phyloP scores from a whole-genome alignment of 2,329 filamentous ascomycete genomes.

The Coleophoma eucalyptorum region DNA sequence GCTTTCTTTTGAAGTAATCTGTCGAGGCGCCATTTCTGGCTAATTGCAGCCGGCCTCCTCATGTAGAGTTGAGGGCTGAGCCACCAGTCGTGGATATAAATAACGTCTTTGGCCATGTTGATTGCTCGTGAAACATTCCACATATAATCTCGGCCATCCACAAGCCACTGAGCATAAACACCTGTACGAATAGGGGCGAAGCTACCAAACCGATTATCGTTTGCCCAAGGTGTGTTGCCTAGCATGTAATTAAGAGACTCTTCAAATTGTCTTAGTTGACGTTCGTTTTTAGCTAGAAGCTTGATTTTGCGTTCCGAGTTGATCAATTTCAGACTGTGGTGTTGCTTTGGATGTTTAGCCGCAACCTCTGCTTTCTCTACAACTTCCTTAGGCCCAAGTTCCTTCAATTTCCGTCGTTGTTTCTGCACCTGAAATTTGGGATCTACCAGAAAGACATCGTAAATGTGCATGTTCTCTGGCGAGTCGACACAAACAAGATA shows the following conservation, averaged over 20 bases:
- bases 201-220: constrained; percentile 82
- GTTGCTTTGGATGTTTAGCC: constrained; percentile 53
- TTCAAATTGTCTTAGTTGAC: constrained; percentile 86
- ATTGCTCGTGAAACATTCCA: constrained; percentile 98
- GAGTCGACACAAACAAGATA: constrained; percentile 99
- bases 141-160: constrained; percentile 97
- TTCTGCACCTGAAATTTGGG: constrained; percentile 78
- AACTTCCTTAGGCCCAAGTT: constrained; percentile 55
- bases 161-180: constrained; percentile 92
- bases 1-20: constrained; percentile 91
- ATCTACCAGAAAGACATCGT: constrained; percentile 97
- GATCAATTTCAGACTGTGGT: constrained; percentile 82
- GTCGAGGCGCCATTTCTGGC: constrained; percentile 96
- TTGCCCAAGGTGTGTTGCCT: constrained; percentile 76
- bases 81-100: constrained; percentile 99
- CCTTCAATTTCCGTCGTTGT: constrained; percentile 57
- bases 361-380: constrained; percentile 35
- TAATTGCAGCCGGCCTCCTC: constrained; percentile 88
- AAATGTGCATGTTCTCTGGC: constrained; percentile 97
- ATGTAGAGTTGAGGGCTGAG: constrained; percentile 94
- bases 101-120: constrained; percentile 94
- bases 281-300: constrained; percentile 85
- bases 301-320: constrained; percentile 93
- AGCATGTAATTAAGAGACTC: constrained; percentile 89
- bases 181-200: constrained; percentile 86